phyloP scores from a whole-genome alignment of 192 early-diverging fungal genomes.

The Coemansia sp. region DNA sequence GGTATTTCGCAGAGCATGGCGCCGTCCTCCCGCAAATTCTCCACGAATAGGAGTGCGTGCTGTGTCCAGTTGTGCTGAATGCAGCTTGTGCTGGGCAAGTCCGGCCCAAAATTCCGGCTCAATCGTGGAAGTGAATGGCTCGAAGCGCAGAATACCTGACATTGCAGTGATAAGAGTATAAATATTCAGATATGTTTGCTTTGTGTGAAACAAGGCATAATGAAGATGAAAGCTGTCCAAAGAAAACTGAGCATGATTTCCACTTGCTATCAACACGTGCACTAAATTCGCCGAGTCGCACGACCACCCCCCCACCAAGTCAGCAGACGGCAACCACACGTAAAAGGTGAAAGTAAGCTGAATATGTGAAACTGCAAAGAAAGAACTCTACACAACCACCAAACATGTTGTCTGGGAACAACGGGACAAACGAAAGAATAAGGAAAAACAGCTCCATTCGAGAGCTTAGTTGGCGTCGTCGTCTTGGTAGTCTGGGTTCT shows the following conservation, averaged over 20 bases:
- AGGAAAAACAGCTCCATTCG: too few relatives aligned
- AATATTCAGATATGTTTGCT: background rate
- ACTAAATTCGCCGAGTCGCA: too few relatives aligned
- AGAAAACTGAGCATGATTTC: too few relatives aligned
- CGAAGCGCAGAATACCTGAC: conserved; percentile 74
- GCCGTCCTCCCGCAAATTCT: conserved; percentile 67
- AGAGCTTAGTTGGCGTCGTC: conserved; percentile 37
- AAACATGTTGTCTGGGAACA: too few relatives aligned
- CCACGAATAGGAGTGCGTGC: conserved; percentile 58
- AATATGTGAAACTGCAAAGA: background rate
- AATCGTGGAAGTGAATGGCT: conserved; percentile 80
- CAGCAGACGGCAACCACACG: background rate
- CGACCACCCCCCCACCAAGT: too few relatives aligned
- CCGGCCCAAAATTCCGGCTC: conserved; percentile 91
- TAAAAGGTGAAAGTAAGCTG: background rate
- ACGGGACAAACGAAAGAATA: too few relatives aligned
- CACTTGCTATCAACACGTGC: too few relatives aligned
- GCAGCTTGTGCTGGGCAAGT: conserved; percentile 82
- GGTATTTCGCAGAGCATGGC: conserved; percentile 48
- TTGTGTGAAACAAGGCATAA: too few relatives aligned
- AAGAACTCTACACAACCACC: too few relatives aligned
- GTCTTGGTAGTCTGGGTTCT: conserved; percentile 89
- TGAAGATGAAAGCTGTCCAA: too few relatives aligned
- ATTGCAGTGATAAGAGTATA: conserved; percentile 11
- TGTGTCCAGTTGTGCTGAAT: conserved; percentile 80